Conservation (phyloP, 352 stramenopile species). For the Pelagophyceae sp. region DNA sequence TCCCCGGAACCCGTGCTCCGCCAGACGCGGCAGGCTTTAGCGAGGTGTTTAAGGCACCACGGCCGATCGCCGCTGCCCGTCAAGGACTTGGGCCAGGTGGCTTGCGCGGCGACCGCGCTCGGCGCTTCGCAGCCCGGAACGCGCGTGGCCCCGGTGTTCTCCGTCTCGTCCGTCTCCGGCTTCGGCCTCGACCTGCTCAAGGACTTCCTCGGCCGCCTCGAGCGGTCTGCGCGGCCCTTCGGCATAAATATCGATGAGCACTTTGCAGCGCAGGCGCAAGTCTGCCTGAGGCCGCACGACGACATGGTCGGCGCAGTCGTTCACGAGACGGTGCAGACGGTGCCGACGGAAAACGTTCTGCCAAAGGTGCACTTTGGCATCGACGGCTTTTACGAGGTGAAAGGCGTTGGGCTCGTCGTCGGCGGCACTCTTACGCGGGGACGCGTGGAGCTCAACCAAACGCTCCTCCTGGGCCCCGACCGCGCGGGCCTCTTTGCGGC, state of each 20-base stretch:
- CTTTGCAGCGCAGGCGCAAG: not conserved
- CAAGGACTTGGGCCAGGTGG: conserved; percentile 62
- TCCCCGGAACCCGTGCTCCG: conserved; percentile 78
- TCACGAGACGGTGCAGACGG: conserved; percentile 15
- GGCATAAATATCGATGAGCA: too few relatives aligned
- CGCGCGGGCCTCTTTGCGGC: conserved; percentile 64
- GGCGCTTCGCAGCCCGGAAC: too few relatives aligned
- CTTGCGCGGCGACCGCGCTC: conserved; percentile 68
- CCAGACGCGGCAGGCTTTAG: conserved; percentile 73
- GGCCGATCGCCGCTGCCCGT: conserved; percentile 85
- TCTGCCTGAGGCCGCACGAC: too few relatives aligned
- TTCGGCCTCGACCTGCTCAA: conserved; percentile 73
- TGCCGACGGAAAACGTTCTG: not conserved
- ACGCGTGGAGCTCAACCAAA: conserved; percentile 67
- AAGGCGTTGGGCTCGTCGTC: conserved; percentile 80
- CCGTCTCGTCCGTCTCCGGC: conserved; percentile 93
- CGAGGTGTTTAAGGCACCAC: conserved; percentile 64
- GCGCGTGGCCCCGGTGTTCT: conserved; percentile 89
- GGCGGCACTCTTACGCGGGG: conserved; percentile 75
- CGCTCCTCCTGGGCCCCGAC: conserved; percentile 75
- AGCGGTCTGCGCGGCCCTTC: conserved; percentile 23
- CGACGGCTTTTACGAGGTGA: conserved; percentile 59
- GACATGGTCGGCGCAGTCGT: too few relatives aligned
- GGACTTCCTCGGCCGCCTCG: conserved; percentile 45
- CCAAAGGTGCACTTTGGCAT: conserved; percentile 41